Evolutionary conservation across 2,329 filamentous ascomycete genomes (phyloP).

Genomic region (Colletotrichum sublineola): DNA sequence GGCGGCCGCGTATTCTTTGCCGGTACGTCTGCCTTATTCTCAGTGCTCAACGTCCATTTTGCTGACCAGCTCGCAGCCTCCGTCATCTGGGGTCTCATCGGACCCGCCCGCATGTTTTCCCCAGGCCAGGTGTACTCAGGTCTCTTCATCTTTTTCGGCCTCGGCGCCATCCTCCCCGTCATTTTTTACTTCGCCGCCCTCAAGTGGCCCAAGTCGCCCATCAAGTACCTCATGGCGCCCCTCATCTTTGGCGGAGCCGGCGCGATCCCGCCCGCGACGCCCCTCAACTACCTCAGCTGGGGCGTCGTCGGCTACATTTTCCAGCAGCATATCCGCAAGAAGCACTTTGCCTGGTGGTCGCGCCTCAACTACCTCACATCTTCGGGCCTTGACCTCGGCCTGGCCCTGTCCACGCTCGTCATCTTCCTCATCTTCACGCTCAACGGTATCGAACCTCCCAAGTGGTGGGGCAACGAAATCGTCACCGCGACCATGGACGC

Average conservation of each 20-base stretch:
- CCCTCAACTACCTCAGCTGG: slow-evolving; percentile 82
- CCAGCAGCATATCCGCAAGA: slow-evolving; percentile 75
- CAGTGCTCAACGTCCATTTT: not conserved
- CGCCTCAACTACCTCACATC: slow-evolving; percentile 80
- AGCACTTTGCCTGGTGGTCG: slow-evolving; percentile 78
- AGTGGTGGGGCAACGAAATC: slow-evolving; percentile 78
- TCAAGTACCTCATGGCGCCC: slow-evolving; percentile 70
- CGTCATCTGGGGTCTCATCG: slow-evolving; percentile 77
- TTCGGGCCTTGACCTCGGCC: slow-evolving; percentile 76
- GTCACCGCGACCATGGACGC: slow-evolving; percentile 73
- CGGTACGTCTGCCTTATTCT: slow-evolving; percentile 52
- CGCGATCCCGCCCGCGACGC: slow-evolving; percentile 74
- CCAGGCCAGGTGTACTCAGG: slow-evolving; percentile 72
- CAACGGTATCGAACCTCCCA: slow-evolving; percentile 70
- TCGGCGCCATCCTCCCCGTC: slow-evolving; percentile 68
- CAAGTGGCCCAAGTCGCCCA: slow-evolving; percentile 64
- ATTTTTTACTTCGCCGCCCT: slow-evolving; percentile 64
- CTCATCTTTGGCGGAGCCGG: slow-evolving; percentile 73
- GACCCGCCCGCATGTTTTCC: slow-evolving; percentile 73
- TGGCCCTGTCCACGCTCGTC: slow-evolving; percentile 75
- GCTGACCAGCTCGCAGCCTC: slow-evolving; percentile 59
- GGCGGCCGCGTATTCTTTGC: slow-evolving; percentile 75
- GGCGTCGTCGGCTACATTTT: slow-evolving; percentile 78
- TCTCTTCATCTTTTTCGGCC: slow-evolving; percentile 70
- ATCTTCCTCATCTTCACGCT: slow-evolving; percentile 79